phyloP scores from a whole-genome alignment of 2,329 filamentous ascomycete species.

The Aspergillus pseudoviridinutans region DNA sequence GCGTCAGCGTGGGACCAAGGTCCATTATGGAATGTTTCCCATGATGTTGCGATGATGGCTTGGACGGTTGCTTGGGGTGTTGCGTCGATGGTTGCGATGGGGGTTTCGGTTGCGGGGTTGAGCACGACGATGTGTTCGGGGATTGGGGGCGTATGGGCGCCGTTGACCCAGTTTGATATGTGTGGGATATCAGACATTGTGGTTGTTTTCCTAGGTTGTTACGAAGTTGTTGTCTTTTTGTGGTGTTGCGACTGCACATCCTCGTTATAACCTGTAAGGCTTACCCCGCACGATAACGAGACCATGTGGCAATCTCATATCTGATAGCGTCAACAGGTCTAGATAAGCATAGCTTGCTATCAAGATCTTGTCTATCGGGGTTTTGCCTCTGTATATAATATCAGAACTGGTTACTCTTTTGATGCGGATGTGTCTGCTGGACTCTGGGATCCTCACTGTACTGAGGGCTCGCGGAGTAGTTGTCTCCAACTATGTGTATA shows the following conservation, averaged over 20 bases:
- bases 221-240: neutral
- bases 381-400: neutral
- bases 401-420: too few relatives aligned
- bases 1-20: slow-evolving; percentile 56
- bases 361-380: neutral
- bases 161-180: slow-evolving; percentile 31
- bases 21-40: slow-evolving; percentile 45
- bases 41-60: slow-evolving; percentile 42
- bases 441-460: too few relatives aligned
- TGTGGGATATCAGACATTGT: slow-evolving; percentile 17
- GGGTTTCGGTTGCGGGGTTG: slow-evolving; percentile 29
- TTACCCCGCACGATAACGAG: neutral
- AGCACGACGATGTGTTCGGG: slow-evolving; percentile 17
- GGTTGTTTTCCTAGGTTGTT: neutral
- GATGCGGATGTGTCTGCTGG: too few relatives aligned
- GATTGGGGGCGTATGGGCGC: slow-evolving; percentile 15
- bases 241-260: too few relatives aligned
- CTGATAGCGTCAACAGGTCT: neutral
- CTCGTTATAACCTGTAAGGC: neutral
- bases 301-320: neutral
- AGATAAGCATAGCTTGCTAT: neutral
- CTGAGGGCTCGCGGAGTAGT: too few relatives aligned
- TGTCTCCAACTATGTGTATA: too few relatives aligned
- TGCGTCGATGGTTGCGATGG: slow-evolving; percentile 48
- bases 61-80: slow-evolving; percentile 51